Conservation (phyloP, 2,329 filamentous ascomycete species). For the Curvularia sp. region DNA sequence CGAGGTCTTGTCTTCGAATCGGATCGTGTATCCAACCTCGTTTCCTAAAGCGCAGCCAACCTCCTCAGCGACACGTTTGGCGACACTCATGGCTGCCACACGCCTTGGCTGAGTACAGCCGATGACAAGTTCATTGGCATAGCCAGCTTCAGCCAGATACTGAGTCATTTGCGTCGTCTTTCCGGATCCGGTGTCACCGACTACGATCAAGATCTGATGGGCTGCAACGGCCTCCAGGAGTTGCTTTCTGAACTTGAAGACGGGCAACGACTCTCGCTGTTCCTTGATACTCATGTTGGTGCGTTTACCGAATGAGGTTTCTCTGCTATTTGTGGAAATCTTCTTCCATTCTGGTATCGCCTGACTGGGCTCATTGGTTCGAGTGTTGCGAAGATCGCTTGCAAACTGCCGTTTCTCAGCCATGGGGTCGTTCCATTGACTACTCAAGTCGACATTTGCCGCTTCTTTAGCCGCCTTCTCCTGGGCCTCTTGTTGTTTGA, state of each 20-base stretch:
- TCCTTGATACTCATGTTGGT: slow-evolving; percentile 94
- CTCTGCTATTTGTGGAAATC: slow-evolving; percentile 78
- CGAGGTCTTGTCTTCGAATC: slow-evolving; percentile 94
- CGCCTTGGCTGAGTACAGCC: slow-evolving; percentile 96
- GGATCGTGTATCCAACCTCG: slow-evolving; percentile 97
- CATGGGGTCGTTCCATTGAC: slow-evolving; percentile 98
- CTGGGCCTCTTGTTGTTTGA: slow-evolving; percentile 86
- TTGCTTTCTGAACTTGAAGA: slow-evolving; percentile 85
- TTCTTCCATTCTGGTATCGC: slow-evolving; percentile 92
- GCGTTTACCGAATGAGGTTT: slow-evolving; percentile 81
- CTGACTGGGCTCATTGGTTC: slow-evolving; percentile 66
- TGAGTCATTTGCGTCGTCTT: slow-evolving; percentile 98
- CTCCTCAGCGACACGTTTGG: slow-evolving; percentile 95
- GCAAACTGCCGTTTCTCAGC: slow-evolving; percentile 89
- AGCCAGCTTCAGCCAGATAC: slow-evolving; percentile 91
- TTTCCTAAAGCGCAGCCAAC: slow-evolving; percentile 92
- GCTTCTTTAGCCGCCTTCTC: slow-evolving; percentile 77
- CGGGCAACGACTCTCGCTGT: slow-evolving; percentile 86
- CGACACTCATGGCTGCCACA: slow-evolving; percentile 98
- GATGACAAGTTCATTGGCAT: slow-evolving; percentile 84
- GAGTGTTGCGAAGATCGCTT: slow-evolving; percentile 76
- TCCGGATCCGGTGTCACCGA: slow-evolving; percentile 95
- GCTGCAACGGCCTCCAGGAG: slow-evolving; percentile 84
- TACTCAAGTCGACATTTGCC: slow-evolving; percentile 79
- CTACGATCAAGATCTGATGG: slow-evolving; percentile 93